phyloP scores from a whole-genome alignment of 768 basidiomycete species.

The Mrakia frigida region DNA sequence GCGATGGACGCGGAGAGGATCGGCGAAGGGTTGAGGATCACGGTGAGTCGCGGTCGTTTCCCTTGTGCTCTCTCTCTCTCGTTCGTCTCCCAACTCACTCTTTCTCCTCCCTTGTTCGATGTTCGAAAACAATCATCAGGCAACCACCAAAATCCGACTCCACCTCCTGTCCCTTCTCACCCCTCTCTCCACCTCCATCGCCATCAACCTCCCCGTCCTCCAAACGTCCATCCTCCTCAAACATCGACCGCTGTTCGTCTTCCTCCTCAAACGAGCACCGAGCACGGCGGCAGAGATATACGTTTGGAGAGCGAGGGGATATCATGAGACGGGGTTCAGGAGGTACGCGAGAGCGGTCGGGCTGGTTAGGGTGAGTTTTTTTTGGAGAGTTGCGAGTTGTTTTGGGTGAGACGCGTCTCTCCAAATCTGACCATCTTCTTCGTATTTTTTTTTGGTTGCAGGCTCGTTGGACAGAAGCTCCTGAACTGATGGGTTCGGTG shows the following conservation, averaged over 20 bases:
- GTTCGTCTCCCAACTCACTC: neutral
- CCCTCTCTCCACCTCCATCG: conserved; percentile 73
- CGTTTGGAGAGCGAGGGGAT: conserved; percentile 70
- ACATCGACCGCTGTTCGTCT: conserved; percentile 72
- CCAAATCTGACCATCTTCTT: neutral
- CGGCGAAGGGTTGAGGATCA: conserved; percentile 78
- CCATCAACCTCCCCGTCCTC: conserved; percentile 87
- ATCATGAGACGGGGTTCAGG: conserved; percentile 93
- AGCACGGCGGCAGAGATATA: conserved; percentile 84
- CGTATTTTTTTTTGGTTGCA: conserved; percentile 39
- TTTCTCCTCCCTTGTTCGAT: neutral
- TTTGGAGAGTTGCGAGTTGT: neutral
- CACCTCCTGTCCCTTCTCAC: conserved; percentile 80
- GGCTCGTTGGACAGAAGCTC: conserved; percentile 65
- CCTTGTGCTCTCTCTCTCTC: neutral
- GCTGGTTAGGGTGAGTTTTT: conserved; percentile 48
- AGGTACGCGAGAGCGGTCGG: conserved; percentile 78
- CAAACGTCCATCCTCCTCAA: conserved; percentile 83
- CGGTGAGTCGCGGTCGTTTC: conserved; percentile 60
- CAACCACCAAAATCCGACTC: conserved; percentile 79
- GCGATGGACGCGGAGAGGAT: conserved; percentile 77
- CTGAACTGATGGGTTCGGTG: conserved; percentile 56
- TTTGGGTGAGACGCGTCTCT: neutral
- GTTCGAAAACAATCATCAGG: conserved; percentile 55
- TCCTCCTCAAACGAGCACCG: conserved; percentile 75